Base-by-base conservation (phyloP, 2,329 filamentous ascomycete genomes). In the Fusarium albosuccineum region DNA sequence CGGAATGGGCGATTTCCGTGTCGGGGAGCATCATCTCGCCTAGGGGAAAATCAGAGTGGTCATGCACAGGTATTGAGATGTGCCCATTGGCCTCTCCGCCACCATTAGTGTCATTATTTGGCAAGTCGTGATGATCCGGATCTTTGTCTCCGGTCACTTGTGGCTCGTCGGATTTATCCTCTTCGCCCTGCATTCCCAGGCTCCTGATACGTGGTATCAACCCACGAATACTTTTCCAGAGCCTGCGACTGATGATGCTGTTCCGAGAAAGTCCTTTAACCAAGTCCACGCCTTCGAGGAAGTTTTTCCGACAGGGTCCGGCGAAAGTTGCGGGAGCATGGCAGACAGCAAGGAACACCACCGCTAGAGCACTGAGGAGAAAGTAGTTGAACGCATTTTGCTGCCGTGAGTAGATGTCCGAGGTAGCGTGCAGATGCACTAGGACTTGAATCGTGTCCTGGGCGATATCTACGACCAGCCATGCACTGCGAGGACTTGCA, bases 311-410 rank as follows among this genome's bases (percentile, higher is more conserved):
- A 52, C 77, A 79, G 0, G 71, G 70, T 9, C 77, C 77, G 3
- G 80, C 77, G 50, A 83, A 85, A 3, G 74, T 73, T 2, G 75
- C 72, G 0, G 82, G 82, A 0, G 79, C 81, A 63, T 84, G 81
- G 4, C 82, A 77, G 0, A 84, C 81, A 1, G 82, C 83, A 1
- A 73, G 8, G 11, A 73, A 72, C 0, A 73, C 75, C 68, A 62
- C 77, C 29, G 59, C 77, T 67, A 66, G 68, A 56, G 17, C 78
- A 67, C 68, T 77, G n/a, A 67, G 68, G 0, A 75, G 59, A 3
- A 75, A 75, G 6, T 75, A 74, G 30, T 75, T 75, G 8, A 75
- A 75, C 1, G 67, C 70, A 1, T 66, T 73, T 30, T 75, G 73
- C 40, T 75, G 74, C 2, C 73, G 66, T 0, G 66, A 67, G 41